A percentile compares a stretch with the other conserved stretches of the same genome.
Conservation (phyloP, 306 rosid genomes). For the Comarum palustre region DNA sequence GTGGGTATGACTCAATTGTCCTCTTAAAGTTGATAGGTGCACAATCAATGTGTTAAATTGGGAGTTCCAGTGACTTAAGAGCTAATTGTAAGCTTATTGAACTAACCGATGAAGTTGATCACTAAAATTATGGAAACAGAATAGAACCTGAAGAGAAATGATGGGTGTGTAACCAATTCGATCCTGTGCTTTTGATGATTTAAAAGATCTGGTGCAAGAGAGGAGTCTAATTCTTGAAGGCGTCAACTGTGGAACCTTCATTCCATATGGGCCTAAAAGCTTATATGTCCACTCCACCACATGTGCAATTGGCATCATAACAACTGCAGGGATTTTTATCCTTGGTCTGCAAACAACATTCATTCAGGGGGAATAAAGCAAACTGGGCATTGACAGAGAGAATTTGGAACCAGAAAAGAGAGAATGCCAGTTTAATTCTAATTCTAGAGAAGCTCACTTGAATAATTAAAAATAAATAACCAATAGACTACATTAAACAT, state of each 20-base stretch:
- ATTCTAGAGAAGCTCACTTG: neutral
- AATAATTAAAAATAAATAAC: neutral
- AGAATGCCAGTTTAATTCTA: neutral
- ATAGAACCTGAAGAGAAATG: conserved; percentile 66
- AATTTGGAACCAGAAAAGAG: neutral
- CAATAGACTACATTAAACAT: neutral
- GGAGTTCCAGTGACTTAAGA: neutral
- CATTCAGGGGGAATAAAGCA: conserved; percentile 28
- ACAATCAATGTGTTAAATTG: neutral
- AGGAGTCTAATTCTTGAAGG: conserved; percentile 94
- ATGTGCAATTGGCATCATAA: conserved; percentile 86
- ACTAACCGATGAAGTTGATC: conserved; percentile 6
- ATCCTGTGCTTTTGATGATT: conserved; percentile 84
- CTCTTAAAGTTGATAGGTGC: neutral
- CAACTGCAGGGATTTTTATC: conserved; percentile 72
- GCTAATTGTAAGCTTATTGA: conserved; percentile 4
- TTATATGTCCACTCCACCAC: conserved; percentile 67
- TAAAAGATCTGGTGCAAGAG: conserved; percentile 80
- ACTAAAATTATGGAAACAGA: conserved; percentile 21
- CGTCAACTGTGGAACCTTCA: conserved; percentile 93
- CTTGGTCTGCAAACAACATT: conserved; percentile 73
- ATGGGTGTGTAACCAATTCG: conserved; percentile 75
- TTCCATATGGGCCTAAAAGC: conserved; percentile 91
- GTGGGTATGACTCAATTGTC: neutral
- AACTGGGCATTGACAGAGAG: neutral